These are phyloP conservation scores for Scleromitrula shiraiana DNA, from an alignment of 2,329 filamentous ascomycete genomes.

Conservation along the genomic window DNA sequence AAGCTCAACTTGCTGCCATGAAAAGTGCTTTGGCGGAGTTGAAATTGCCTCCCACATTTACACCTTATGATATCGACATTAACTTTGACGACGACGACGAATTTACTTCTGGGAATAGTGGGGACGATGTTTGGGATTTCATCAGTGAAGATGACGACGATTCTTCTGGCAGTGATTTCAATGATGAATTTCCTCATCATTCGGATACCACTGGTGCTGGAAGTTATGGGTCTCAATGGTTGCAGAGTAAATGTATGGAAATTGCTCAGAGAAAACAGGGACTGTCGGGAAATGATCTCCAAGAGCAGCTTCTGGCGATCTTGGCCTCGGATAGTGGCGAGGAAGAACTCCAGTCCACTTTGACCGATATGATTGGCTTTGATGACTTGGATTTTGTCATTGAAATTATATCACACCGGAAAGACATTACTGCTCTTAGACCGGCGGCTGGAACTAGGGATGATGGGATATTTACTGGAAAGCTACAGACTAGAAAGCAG, in stretches of 20 bases:
- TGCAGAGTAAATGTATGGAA: slow-evolving; percentile 58
- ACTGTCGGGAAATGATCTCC: slow-evolving; percentile 60
- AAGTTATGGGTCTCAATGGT: slow-evolving; percentile 58
- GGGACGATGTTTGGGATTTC: slow-evolving; percentile 88
- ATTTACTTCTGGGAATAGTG: slow-evolving; percentile 45
- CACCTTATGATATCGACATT: slow-evolving; percentile 47
- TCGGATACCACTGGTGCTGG: slow-evolving; percentile 20
- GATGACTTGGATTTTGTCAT: slow-evolving; percentile 91
- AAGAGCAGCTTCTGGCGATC: slow-evolving; percentile 68
- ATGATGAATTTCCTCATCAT: slow-evolving; percentile 35
- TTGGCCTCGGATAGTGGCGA: slow-evolving; percentile 61
- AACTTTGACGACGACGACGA: slow-evolving; percentile 58
- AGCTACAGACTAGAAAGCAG: slow-evolving; percentile 66
- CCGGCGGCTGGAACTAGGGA: slow-evolving; percentile 28
- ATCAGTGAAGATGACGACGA: slow-evolving; percentile 69
- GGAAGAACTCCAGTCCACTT: slow-evolving; percentile 81
- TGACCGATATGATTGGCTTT: slow-evolving; percentile 87
- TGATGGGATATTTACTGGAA: slow-evolving; percentile 39
- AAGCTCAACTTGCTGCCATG: slow-evolving; percentile 79
- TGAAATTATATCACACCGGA: slow-evolving; percentile 73
- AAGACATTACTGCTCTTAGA: slow-evolving; percentile 51
- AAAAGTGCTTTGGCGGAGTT: slow-evolving; percentile 72
- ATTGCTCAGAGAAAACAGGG: slow-evolving; percentile 59
- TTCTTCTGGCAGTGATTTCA: slow-evolving; percentile 56
- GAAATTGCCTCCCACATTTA: slow-evolving; percentile 36